These are phyloP conservation scores for Tetramitus jugosus DNA, from an alignment of 208 protist species.

Conservation along the genomic window DNA sequence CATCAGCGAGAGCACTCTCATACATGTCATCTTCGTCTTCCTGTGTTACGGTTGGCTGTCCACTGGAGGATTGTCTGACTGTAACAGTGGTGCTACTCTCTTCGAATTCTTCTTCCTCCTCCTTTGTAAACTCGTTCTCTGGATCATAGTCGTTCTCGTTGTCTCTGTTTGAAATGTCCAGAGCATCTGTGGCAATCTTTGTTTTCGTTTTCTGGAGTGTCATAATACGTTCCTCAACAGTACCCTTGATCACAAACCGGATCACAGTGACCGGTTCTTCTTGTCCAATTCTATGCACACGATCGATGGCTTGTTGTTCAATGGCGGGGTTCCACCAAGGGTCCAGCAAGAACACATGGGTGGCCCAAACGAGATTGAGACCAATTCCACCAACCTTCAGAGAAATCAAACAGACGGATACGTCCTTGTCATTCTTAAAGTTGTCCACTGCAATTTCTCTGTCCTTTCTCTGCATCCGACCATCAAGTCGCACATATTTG, in stretches of 20 bases:
- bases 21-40: not conserved
- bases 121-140: not conserved
- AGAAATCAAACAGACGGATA: conserved; percentile 71
- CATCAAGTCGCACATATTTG: conserved; percentile 70
- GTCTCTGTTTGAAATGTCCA: not conserved
- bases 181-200: not conserved
- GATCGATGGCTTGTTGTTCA: conserved; percentile 85
- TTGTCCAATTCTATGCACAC: conserved; percentile 87
- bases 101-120: not conserved
- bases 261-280: conserved; percentile 74
- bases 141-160: no score
- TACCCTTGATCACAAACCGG: conserved; percentile 76
- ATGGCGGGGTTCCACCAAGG: conserved; percentile 91
- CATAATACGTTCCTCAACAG: conserved; percentile 84
- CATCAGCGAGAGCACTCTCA: not conserved
- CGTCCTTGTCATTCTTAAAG: conserved; percentile 27
- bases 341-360: conserved; percentile 84
- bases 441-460: conserved; percentile 16
- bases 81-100: no score
- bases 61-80: not conserved
- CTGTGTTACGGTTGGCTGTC: not conserved
- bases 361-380: conserved; percentile 90
- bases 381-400: conserved; percentile 90
- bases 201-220: conserved; percentile 77
- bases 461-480: conserved; percentile 57